These are phyloP conservation scores for Beta macrorhiza DNA, from an alignment of 179 eudicot species.

Conservation along the genomic window DNA sequence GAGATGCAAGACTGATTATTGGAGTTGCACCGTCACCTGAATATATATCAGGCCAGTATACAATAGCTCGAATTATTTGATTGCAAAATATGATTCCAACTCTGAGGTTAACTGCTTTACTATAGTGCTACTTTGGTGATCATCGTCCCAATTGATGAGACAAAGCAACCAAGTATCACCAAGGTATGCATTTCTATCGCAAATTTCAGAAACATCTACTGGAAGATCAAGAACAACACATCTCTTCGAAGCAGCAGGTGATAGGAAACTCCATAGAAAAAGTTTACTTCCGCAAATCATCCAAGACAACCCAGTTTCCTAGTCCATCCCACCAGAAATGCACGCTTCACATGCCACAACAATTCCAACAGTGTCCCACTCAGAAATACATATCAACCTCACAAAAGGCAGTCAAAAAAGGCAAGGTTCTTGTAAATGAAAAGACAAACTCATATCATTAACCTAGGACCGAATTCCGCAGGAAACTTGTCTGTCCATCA, in stretches of 20 bases:
- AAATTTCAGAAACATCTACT: conserved; percentile 33
- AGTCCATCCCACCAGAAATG: no score
- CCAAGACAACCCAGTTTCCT: no score
- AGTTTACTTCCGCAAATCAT: no score
- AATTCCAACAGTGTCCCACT: no score
- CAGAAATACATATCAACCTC: no score
- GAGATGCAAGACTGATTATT: conserved; percentile 40
- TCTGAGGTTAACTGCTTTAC: conserved; percentile 44
- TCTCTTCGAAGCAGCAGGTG: conserved; percentile 27
- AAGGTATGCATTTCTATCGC: conserved; percentile 34
- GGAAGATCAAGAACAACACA: conserved; percentile 77
- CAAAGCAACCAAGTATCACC: conserved; percentile 48
- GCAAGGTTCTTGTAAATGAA: conserved; percentile 9
- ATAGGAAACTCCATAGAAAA: no score
- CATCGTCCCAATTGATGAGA: conserved; percentile 47
- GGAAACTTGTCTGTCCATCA: conserved; percentile 55
- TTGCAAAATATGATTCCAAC: conserved; percentile 75
- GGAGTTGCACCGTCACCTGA: conserved; percentile 20
- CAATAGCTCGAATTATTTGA: conserved; percentile 29
- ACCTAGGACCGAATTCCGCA: conserved; percentile 62
- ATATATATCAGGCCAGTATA: no score
- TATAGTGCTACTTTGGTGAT: conserved; percentile 28
- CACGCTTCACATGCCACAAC: no score
- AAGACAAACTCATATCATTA: conserved; percentile 21
- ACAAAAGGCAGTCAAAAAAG: conserved; percentile 17